These are phyloP conservation scores for Cutaneotrichosporon sp. DNA, from an alignment of 1,284 basidiomycete genomes.

Conservation along the genomic window DNA sequence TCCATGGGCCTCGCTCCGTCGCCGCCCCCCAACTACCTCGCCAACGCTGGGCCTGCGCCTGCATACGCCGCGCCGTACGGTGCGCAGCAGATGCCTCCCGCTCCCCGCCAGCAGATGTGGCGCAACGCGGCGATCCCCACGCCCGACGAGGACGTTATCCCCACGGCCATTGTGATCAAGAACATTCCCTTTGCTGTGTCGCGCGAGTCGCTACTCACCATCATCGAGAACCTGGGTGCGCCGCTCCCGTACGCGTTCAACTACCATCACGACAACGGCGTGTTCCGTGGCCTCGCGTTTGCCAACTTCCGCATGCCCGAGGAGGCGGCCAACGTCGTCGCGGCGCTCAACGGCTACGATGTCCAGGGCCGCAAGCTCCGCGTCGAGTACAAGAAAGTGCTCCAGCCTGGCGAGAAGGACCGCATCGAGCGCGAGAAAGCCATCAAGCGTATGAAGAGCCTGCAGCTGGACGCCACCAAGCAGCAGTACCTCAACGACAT, in stretches of 20 bases:
- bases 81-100: slow-evolving; percentile 30
- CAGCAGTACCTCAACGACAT: not conserved
- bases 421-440: slow-evolving; percentile 99
- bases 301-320: slow-evolving; percentile 91
- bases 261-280: slow-evolving; percentile 93
- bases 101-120: slow-evolving; percentile 17
- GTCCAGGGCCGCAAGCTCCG: slow-evolving; percentile 97
- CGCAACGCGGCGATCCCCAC: slow-evolving; percentile 18
- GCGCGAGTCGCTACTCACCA: slow-evolving; percentile 90
- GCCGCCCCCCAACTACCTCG: slow-evolving; percentile 38
- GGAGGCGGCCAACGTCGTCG: slow-evolving; percentile 95
- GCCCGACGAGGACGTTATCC: slow-evolving; percentile 83
- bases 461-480: slow-evolving; percentile 75
- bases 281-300: slow-evolving; percentile 97
- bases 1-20: slow-evolving; percentile 45
- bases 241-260: slow-evolving; percentile 99
- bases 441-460: slow-evolving; percentile 93
- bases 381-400: slow-evolving; percentile 98
- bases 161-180: slow-evolving; percentile 99
- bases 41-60: slow-evolving; percentile 26
- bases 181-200: slow-evolving; percentile 99
- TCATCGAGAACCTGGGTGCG: slow-evolving; percentile 93
- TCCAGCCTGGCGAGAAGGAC: slow-evolving; percentile 99
- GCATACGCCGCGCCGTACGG: slow-evolving; percentile 35
- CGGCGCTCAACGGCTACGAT: slow-evolving; percentile 76